A percentile compares a stretch with the other conserved stretches of the same genome.
Conservation (phyloP, 805 yeast species). For the Starmera amethionina region DNA sequence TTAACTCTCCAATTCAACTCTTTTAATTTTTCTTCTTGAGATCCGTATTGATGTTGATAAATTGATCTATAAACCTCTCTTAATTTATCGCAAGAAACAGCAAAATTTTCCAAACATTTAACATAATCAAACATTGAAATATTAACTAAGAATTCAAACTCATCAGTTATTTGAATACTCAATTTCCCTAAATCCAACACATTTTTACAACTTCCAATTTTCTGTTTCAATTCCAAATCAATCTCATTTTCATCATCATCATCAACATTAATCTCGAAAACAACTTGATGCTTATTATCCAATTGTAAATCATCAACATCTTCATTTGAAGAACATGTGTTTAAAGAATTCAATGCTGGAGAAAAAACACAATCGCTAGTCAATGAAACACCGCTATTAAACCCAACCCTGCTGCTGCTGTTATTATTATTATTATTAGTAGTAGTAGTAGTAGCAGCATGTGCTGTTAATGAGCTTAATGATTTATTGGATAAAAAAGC, state of each 20-base stretch:
- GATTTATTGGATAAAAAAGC: constrained; percentile 19
- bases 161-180: constrained; percentile 15
- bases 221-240: constrained; percentile 13
- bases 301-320: not conserved
- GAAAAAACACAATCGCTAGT: not conserved
- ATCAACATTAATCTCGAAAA: constrained; percentile 12
- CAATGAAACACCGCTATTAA: not conserved
- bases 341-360: constrained; percentile 4
- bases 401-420: not conserved
- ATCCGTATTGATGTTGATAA: constrained; percentile 5
- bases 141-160: constrained; percentile 25
- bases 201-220: constrained; percentile 17
- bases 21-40: constrained; percentile 8
- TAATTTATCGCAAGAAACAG: constrained; percentile 4
- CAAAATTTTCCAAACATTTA: constrained; percentile 2
- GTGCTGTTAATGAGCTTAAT: constrained; percentile 19
- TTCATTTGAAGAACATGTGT: constrained; percentile 1
- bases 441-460: constrained; percentile 3
- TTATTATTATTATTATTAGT: constrained; percentile 6
- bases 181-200: constrained; percentile 11
- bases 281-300: constrained; percentile 5
- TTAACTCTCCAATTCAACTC: constrained; percentile 19
- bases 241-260: constrained; percentile 5
- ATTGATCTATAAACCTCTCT: constrained; percentile 7
- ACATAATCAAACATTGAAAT: constrained; percentile 26